These are phyloP conservation scores for Litsea cubeba DNA, from an alignment of 164 flowering plant species.

Conservation along the genomic window DNA sequence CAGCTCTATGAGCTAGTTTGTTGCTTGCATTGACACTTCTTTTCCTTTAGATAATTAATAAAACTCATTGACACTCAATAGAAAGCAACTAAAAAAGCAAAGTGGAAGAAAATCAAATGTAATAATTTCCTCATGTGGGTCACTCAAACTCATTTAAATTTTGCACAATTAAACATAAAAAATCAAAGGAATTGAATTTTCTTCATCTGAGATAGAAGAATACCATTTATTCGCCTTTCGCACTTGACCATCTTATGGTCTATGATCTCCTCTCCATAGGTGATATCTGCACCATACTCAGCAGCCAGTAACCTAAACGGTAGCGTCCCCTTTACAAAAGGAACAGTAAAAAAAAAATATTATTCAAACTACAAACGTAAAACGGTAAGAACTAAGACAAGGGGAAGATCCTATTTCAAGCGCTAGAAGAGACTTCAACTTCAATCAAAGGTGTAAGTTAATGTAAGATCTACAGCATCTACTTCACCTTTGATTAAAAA, in stretches of 20 bases:
- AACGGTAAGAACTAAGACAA: neutral
- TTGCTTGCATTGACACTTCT: no score
- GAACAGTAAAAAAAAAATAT: neutral
- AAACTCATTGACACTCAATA: no score
- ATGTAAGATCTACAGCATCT: no score
- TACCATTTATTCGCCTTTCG: slow-evolving; percentile 73
- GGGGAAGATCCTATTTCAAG: neutral
- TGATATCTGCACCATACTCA: slow-evolving; percentile 86
- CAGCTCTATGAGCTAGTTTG: no score
- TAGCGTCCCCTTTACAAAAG: slow-evolving; percentile 61
- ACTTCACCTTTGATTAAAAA: no score
- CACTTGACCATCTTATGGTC: slow-evolving; percentile 87
- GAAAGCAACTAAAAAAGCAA: no score
- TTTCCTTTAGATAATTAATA: no score
- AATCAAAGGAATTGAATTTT: no score
- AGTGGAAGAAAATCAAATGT: no score
- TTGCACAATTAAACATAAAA: no score
- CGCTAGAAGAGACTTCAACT: neutral
- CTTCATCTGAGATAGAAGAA: neutral
- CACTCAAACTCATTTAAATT: no score
- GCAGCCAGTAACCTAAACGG: slow-evolving; percentile 81
- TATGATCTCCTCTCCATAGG: slow-evolving; percentile 90
- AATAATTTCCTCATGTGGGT: no score
- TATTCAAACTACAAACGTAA: neutral
- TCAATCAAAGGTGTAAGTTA: neutral